These are phyloP conservation scores for Coriaria nepalensis DNA, from an alignment of 306 rosid genomes.

Conservation along the genomic window DNA sequence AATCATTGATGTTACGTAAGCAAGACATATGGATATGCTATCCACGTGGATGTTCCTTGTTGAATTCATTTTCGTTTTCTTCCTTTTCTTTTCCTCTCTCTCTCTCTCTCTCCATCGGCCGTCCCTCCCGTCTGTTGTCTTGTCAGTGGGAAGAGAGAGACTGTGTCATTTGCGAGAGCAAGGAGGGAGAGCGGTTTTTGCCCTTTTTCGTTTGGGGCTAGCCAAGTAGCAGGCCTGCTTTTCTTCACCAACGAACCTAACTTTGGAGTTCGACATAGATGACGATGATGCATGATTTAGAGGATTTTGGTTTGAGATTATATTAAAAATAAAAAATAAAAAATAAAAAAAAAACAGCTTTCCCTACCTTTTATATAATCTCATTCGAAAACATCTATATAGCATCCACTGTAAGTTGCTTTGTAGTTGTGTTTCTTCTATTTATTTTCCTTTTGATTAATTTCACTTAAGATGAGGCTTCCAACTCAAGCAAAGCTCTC, in stretches of 20 bases:
- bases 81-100: neutral
- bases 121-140: conserved; percentile 9
- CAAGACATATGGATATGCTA: conserved; percentile 1
- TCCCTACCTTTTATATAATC: conserved; percentile 14
- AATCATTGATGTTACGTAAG: conserved; percentile 19
- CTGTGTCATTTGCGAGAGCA: conserved; percentile 10
- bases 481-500: conserved; percentile 40
- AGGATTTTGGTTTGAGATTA: too few relatives aligned
- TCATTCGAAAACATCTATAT: conserved; percentile 11
- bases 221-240: too few relatives aligned
- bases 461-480: conserved; percentile 39
- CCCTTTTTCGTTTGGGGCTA: too few relatives aligned
- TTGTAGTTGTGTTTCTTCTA: conserved; percentile 10
- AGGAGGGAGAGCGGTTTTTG: neutral
- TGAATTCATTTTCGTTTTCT: conserved; percentile 8
- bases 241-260: too few relatives aligned
- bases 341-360: neutral
- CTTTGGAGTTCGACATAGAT: too few relatives aligned
- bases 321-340: too few relatives aligned
- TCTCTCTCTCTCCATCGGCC: conserved; percentile 23
- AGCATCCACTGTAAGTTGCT: conserved; percentile 32
- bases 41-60: conserved; percentile 24
- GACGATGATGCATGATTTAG: too few relatives aligned
- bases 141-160: conserved; percentile 26
- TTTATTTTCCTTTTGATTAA: conserved; percentile 16